Conservation (phyloP, 2,329 filamentous ascomycete genomes). For the Dactylellina haptotyla region DNA sequence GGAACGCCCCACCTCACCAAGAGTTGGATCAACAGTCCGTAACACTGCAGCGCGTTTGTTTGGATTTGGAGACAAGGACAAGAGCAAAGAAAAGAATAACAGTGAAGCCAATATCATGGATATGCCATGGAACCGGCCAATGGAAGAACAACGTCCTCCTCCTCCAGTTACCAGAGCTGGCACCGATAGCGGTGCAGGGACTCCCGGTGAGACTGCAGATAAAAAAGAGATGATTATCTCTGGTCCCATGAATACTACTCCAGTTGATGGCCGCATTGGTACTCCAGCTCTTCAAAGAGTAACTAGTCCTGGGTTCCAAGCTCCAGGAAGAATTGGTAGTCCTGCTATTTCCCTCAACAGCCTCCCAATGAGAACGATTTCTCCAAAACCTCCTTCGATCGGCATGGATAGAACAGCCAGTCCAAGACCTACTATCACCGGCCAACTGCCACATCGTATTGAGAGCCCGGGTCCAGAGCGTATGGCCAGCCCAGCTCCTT, state of each 20-base stretch:
- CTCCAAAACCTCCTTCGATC: constrained; percentile 37
- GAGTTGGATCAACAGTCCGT: constrained; percentile 48
- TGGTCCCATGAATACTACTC: constrained; percentile 52
- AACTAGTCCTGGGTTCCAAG: constrained; percentile 41
- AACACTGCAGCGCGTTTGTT: constrained; percentile 44
- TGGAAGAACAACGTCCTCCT: constrained; percentile 31
- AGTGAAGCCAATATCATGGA: constrained; percentile 52
- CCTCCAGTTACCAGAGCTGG: constrained; percentile 10
- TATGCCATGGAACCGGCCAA: constrained; percentile 52
- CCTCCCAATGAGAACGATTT: constrained; percentile 40
- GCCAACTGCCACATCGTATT: constrained; percentile 31
- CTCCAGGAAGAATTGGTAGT: constrained; percentile 48
- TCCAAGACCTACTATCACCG: neutral
- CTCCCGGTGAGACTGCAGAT: constrained; percentile 21
- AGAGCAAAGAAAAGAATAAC: constrained; percentile 35
- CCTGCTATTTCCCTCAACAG: constrained; percentile 38
- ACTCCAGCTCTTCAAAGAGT: constrained; percentile 47
- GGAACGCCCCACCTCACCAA: constrained; percentile 44
- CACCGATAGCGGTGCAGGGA: constrained; percentile 7
- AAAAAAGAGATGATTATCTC: constrained; percentile 53
- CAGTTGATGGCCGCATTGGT: constrained; percentile 44
- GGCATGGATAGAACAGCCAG: too few species aligned
- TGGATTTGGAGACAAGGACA: constrained; percentile 49
- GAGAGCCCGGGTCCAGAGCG: constrained; percentile 50
- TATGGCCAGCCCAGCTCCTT: constrained; percentile 46